Base-by-base conservation (phyloP, 108 stramenopile species). In the Nitzschia inconspicua region DNA sequence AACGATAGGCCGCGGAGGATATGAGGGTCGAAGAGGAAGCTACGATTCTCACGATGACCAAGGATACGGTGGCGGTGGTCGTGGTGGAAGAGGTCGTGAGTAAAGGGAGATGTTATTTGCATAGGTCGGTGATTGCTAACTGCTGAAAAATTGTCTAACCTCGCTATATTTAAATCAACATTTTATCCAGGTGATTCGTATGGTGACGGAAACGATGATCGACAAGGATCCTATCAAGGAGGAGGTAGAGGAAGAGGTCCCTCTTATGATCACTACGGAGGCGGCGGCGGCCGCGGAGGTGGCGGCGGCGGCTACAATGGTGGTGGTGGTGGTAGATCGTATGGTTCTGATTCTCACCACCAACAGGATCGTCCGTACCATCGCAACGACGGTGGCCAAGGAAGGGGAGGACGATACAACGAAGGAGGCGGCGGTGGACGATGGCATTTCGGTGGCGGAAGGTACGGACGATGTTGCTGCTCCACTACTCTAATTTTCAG, bases 241-340 rank as follows among this genome's bases (percentile, higher is more conserved):
- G 42, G 57, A 57, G 42, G 58, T 60, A 20, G 66, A 48, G 47
- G 66, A 48, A 37, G 57, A 37, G 44, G 46, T 27, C 22, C 19
- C 4, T 50, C 20, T 34, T 30, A 40, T 50, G 47, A 36, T 49
- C 24, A 30, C 16, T 24, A 31, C 30, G 61, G 64, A 16, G 31
- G 57, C 20, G 50, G 72, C 35, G 65, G 44, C 5, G 31, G 60
- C 18, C 19, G 60, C 1, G 73, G 68, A 26, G 67, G 73, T 24
- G 9, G 40, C 24, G 25, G 48, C 23, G 53, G 53, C 3, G 14
- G n/a, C n/a, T n/a, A n/a, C n/a, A n/a, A 39, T 44, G 67, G 58
- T 24, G 19, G 41, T 13, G 18, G 61, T 11, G 68, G 68, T 44
- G 49, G 63, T n/a, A n/a, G n/a, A n/a, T n/a, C n/a, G n/a, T n/a